Evolutionary conservation across 306 rosid species (phyloP), one percentile per base, ranked within the genome.

Genomic region (Quercus alba): DNA sequence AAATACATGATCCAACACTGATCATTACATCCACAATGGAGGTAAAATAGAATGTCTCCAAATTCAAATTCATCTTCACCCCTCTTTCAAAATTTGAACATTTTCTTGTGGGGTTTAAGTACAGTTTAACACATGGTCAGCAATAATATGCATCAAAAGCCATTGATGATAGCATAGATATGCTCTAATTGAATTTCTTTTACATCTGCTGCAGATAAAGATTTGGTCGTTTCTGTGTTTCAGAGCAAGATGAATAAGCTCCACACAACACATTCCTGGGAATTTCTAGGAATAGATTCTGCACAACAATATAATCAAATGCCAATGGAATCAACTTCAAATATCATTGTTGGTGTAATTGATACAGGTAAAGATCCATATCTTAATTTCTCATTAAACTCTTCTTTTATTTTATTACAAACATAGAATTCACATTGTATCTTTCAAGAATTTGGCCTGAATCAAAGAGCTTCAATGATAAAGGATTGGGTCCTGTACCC

Each of bases 251-350:
- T 76, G 85, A 87, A 86, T 57, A 75, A 33, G 75, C 86, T 90
- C 70, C 86, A 79, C 78, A 92, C 94, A 44, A 88, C 94, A 73
- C 93, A 77, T 82, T 92, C 93, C 68, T 90, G 94, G 93, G 90
- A 87, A 84, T 90, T 92, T 79, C 87, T 88, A 77, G 89, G 85
- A 73, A 31, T 88, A 76, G 85, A 83, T 75, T 62, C 86, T 12
- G 70, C 70, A 71, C 70, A 85, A 70, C 80, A 74, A 20, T 76
- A 52, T 64, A 72, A 54, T 66, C 81, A 77, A 58, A 59, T 68
- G 56, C 76, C 87, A 69, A 3, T 76, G 77, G 83, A 75, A 68
- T 73, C 77, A 5, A 75, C 76, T 59, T 88, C 90, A 14, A 71
- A 90, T 67, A 80, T 84, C 75, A 90, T 88, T 77, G 90, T 87